Base-by-base conservation (phyloP, 2,329 filamentous ascomycete species). In the Tolypocladium album region DNA sequence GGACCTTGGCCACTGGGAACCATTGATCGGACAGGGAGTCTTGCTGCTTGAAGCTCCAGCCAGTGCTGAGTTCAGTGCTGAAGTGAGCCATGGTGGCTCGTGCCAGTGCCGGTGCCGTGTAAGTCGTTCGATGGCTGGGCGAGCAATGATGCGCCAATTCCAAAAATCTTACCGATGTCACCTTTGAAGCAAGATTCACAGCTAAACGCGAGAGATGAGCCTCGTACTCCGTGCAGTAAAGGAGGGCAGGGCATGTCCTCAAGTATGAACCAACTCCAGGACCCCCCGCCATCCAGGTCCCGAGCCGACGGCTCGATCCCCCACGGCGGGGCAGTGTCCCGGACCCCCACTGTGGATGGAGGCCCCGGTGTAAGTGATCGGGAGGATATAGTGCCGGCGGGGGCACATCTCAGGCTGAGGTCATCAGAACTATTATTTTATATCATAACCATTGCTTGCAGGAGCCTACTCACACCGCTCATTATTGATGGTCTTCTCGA, bases 1-100 rank as follows among this genome's bases (percentile, higher is more conserved):
- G 75, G 17, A 76, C 66, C 2, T 61, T 67, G 20, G 63, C 58
- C 3, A 74, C 74, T 0, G 72, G 68, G 11, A 73, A 64, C 74
- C 74, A 76, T 40, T 65, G 56, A 12, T 66, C 61, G 4, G 68
- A 69, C 34, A 62, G 55, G 15, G 64, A 64, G n/a, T 65, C 63
- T 6, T 61, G 57, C 34, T 70, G 66, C 40, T 65, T 67, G 55
- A 70, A 66, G 20, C 59, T 58, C 69, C 69, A 71, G 57, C 69
- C 68, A n/a, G 56, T 58, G 52, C 55, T 61, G 36, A 68, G 45
- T 24, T 63, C 27, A 11, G 9, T 53, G 50, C 50, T 34, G 27
- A 9, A 34, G 17, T 53, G 17, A 11, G 50, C 31, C 50, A 53
- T 53, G 50, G n/a, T 36, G 27, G 11, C 8, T n/a, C 3, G n/a